Evolutionary conservation across 2,329 filamentous ascomycete genomes (phyloP).

Genomic region (Scorias spongiosa): DNA sequence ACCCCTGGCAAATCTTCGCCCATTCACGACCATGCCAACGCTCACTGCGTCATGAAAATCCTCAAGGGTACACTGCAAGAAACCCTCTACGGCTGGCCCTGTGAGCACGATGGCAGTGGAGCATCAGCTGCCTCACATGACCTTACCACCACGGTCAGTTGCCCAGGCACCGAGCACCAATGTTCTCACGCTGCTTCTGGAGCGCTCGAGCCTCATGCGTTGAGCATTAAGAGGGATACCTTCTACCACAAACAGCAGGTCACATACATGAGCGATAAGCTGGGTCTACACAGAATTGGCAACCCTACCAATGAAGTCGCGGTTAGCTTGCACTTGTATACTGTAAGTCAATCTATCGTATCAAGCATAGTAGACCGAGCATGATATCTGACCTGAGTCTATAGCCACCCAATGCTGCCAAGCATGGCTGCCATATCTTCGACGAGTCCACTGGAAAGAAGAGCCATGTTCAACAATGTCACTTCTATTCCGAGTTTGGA

Average conservation of each 20-base stretch:
- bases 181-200: conserved; percentile 22
- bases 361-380: neutral
- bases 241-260: conserved; percentile 57
- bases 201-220: conserved; percentile 23
- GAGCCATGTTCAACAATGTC: conserved; percentile 54
- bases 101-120: conserved; percentile 14
- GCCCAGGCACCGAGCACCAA: conserved; percentile 14
- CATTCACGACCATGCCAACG: conserved; percentile 67
- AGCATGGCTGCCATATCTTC: conserved; percentile 68
- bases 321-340: conserved; percentile 57
- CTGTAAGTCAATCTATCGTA: conserved; percentile 27
- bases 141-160: neutral
- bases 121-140: conserved; percentile 2
- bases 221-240: conserved; percentile 50
- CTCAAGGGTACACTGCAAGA: conserved; percentile 66
- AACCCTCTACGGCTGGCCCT: conserved; percentile 64
- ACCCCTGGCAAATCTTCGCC: conserved; percentile 67
- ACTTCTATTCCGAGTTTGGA: conserved; percentile 51
- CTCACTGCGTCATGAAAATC: conserved; percentile 86
- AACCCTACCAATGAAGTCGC: conserved; percentile 65
- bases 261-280: conserved; percentile 79
- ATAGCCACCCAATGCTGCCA: conserved; percentile 78
- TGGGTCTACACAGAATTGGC: conserved; percentile 70
- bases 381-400: conserved; percentile 29
- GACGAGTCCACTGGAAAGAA: conserved; percentile 60